Base-by-base conservation (phyloP, 2,329 filamentous ascomycete species). In the Annulohypoxylon truncatum region DNA sequence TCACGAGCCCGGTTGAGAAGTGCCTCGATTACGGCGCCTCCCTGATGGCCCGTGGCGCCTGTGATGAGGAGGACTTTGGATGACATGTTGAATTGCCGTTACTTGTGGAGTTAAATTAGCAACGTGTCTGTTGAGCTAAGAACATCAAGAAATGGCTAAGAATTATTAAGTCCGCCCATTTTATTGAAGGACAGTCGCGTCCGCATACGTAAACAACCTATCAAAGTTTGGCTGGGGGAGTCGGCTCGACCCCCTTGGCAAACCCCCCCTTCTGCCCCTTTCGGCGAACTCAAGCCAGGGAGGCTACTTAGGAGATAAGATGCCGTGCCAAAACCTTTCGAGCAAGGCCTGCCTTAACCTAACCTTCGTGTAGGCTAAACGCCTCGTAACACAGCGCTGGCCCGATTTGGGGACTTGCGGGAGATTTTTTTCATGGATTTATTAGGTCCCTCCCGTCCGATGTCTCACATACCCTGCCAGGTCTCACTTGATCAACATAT, bases 21-120 rank as follows among this genome's bases (percentile, higher is more conserved):
- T 4, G 80, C 79, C 51, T 78, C 73, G 56, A 84, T 77, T 5
- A 82, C 79, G 44, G 80, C 77, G 20, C 81, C 77, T 22, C 83
- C 83, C 71, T 85, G 83, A 33, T 82, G 81, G 46, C 83, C 83
- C 0, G 83, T 84, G 10, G 82, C 82, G 40, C 82, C 82, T 18
- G 80, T 82, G 51, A 84, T 73, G 61, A 85, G 78, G 54, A 83
- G 71, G 12, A 71, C 53, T 69, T 74, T 76, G 38, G 54, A 40
- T 28, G 74, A 50, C 77, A 78, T 78, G 47, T 33, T 73, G 64
- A 40, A 38, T 54, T 18, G 26, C 22, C 52, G 46, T 40, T 28
- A 26, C 33, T n/a, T 1, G 33, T 13, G 6, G 12, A 18, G 35
- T 40, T n/a, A 47, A 29, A 29, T 15, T 40, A n/a, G 20, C 35